Percentiles rank a stretch among this genome's conserved stretches.
Evolutionary conservation across 1,284 basidiomycete genomes (phyloP).

Genomic region (Puccinia novopanici): DNA sequence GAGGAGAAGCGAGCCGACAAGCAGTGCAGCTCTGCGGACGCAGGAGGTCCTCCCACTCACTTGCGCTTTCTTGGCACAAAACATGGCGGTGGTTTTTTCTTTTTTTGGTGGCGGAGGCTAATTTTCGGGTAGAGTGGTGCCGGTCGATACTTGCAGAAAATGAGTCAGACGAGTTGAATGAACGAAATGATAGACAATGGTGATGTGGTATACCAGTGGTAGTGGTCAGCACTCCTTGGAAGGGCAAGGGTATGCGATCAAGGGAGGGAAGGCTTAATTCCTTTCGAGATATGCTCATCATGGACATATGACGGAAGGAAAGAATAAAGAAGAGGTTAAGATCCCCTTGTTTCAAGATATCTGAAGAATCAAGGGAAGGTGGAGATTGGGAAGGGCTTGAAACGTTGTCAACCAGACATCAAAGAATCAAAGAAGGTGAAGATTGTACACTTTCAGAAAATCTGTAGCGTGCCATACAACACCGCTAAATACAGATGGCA

Average conservation of each 20-base stretch:
- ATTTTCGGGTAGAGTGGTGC: neutral
- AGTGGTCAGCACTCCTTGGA: no score
- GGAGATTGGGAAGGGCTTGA: neutral
- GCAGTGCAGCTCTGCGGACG: neutral
- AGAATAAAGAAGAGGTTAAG: neutral
- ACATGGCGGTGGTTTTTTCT: neutral
- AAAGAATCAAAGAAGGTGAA: no score
- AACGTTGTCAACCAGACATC: conserved; percentile 29
- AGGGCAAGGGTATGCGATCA: no score
- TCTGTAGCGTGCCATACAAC: no score
- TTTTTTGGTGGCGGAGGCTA: neutral
- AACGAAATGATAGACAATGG: no score
- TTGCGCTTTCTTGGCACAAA: conserved; percentile 5
- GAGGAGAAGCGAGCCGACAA: neutral
- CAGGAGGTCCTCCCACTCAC: no score
- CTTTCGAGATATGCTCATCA: neutral
- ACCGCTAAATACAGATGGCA: no score
- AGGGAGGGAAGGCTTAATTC: no score
- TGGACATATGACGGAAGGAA: neutral
- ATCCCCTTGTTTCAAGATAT: neutral
- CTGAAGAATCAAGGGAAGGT: neutral
- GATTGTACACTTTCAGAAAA: neutral
- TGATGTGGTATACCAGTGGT: no score
- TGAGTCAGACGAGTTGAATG: no score
- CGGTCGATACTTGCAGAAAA: neutral